phyloP scores from a whole-genome alignment of 1,139 yeast species.

The Hyphopichia fennica region DNA sequence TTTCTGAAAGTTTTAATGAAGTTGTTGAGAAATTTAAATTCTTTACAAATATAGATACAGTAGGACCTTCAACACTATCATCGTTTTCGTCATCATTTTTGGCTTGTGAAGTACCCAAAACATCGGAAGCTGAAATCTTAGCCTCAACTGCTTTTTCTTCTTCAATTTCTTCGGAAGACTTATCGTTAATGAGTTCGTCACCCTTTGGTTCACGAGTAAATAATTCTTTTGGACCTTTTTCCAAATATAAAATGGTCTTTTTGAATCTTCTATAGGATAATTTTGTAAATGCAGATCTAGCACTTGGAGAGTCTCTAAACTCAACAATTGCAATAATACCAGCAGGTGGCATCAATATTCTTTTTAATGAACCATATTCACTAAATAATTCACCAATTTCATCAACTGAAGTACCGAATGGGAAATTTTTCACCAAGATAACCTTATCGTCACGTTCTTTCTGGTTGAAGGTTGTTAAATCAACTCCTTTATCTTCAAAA shows the following conservation, averaged over 20 bases:
- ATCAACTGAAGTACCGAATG: slow-evolving; percentile 76
- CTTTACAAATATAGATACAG: slow-evolving; percentile 86
- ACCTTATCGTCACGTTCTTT: slow-evolving; percentile 81
- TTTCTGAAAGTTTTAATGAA: slow-evolving; percentile 50
- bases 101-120: slow-evolving; percentile 15
- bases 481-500: slow-evolving; percentile 84
- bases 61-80: slow-evolving; percentile 58
- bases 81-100: slow-evolving; percentile 28
- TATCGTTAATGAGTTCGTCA: slow-evolving; percentile 27
- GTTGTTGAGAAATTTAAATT: slow-evolving; percentile 87
- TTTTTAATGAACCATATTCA: slow-evolving; percentile 74
- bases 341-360: slow-evolving; percentile 92
- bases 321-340: slow-evolving; percentile 97
- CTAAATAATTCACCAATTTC: slow-evolving; percentile 82
- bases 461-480: slow-evolving; percentile 67
- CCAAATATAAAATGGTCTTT: slow-evolving; percentile 81
- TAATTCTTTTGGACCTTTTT: slow-evolving; percentile 87
- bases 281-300: slow-evolving; percentile 86
- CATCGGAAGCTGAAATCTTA: slow-evolving; percentile 28
- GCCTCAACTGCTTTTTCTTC: slow-evolving; percentile 31
- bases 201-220: slow-evolving; percentile 59
- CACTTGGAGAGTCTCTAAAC: slow-evolving; percentile 78
- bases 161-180: slow-evolving; percentile 17
- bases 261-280: slow-evolving; percentile 86
- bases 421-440: slow-evolving; percentile 84